Evolutionary conservation across 2,329 filamentous ascomycete genomes (phyloP).

Genomic region (Pseudohalonectria lignicola): DNA sequence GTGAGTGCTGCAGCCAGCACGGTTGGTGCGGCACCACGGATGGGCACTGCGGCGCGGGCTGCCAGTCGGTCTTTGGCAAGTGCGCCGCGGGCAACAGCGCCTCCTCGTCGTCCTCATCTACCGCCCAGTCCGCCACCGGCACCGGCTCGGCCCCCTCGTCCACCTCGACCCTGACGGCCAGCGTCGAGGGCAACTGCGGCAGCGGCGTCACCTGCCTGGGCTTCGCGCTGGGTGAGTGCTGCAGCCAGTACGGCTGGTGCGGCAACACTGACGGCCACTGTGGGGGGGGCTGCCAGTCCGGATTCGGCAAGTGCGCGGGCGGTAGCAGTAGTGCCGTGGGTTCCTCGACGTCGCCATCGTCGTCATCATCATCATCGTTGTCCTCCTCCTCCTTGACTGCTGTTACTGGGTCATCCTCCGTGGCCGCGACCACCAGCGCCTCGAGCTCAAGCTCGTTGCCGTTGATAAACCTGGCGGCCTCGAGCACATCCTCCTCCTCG

Average conservation of each 20-base stretch:
- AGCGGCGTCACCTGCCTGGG: conserved; percentile 1
- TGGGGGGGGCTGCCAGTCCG: conserved; percentile 5
- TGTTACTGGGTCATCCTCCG: neutral
- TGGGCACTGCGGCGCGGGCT: conserved; percentile 6
- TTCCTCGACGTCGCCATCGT: neutral
- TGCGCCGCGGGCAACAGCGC: neutral
- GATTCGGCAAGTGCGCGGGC: neutral
- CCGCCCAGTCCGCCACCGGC: neutral
- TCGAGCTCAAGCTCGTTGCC: too few relatives aligned
- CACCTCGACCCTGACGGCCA: neutral
- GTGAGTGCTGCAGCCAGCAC: conserved; percentile 1
- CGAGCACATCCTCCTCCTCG: neutral
- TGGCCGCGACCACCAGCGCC: too few relatives aligned
- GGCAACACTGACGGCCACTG: conserved; percentile 6
- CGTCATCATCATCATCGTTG: neutral
- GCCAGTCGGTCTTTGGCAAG: conserved; percentile 4
- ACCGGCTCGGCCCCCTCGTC: neutral
- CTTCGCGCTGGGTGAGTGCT: conserved; percentile 1
- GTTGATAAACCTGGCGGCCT: too few relatives aligned
- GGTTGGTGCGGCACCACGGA: conserved; percentile 4
- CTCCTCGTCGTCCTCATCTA: neutral
- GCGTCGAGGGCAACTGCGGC: conserved; percentile 5
- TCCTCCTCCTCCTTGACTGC: neutral
- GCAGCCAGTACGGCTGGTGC: conserved; percentile 3
- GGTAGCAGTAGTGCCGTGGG: neutral